Conservation (phyloP, 176 grass and related monocot genomes). For the Bromus sterilis region DNA sequence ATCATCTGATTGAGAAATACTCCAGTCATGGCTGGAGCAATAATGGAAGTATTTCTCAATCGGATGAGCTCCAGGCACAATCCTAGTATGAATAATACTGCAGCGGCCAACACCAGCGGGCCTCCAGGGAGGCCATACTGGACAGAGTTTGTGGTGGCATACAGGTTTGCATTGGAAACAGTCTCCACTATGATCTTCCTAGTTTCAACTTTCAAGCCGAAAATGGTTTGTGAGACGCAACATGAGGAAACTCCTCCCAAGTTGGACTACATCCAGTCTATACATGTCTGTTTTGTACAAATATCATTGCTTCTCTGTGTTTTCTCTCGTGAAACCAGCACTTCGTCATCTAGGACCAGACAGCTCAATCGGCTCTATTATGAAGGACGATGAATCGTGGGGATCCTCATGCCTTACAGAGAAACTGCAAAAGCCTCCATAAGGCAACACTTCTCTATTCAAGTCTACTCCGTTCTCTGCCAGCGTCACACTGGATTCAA, state of each 20-base stretch:
- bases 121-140: too few species aligned
- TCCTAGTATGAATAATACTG: too few species aligned
- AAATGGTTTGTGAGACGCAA: neutral
- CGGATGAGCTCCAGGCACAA: too few species aligned
- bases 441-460: constrained; percentile 33
- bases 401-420: constrained; percentile 68
- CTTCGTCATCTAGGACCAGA: constrained; percentile 78
- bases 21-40: too few species aligned
- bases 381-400: constrained; percentile 89
- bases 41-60: too few species aligned
- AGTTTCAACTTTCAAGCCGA: neutral
- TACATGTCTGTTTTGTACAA: constrained; percentile 38
- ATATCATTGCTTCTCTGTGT: neutral
- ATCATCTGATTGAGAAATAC: too few species aligned
- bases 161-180: neutral
- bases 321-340: neutral
- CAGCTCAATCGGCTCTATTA: constrained; percentile 90
- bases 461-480: constrained; percentile 49
- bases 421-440: constrained; percentile 55
- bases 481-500: constrained; percentile 48
- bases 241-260: neutral
- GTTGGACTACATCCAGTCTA: constrained; percentile 16
- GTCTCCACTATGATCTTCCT: neutral
- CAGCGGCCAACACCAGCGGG: too few species aligned
- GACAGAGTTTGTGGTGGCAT: neutral